phyloP scores from a whole-genome alignment of 306 rosid genomes.

The Astragalus membranaceus region DNA sequence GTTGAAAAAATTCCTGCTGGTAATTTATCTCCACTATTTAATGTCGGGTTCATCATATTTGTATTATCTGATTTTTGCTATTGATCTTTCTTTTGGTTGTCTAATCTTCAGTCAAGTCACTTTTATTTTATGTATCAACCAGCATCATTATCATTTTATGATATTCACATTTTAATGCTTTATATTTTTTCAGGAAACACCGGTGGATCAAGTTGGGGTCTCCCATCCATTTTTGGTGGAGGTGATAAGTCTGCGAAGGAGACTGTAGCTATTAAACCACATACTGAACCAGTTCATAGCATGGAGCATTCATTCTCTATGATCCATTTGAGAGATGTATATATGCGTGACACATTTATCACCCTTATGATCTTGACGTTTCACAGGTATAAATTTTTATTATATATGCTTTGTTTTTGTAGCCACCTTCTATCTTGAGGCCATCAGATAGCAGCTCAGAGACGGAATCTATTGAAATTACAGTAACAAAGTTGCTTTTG shows the following conservation, averaged over 20 bases:
- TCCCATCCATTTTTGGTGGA: slow-evolving; percentile 87
- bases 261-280: slow-evolving; percentile 35
- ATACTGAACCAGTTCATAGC: slow-evolving; percentile 50
- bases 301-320: slow-evolving; percentile 61
- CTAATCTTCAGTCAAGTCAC: neutral
- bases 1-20: slow-evolving; percentile 63
- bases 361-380: slow-evolving; percentile 7
- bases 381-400: slow-evolving; percentile 4
- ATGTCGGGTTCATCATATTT: neutral
- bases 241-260: slow-evolving; percentile 66
- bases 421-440: slow-evolving; percentile 93
- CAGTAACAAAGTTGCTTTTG: slow-evolving; percentile 72
- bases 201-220: slow-evolving; percentile 76
- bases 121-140: neutral
- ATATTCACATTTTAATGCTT: slow-evolving; percentile 3
- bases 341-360: neutral
- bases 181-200: slow-evolving; percentile 44
- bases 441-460: slow-evolving; percentile 81
- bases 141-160: neutral
- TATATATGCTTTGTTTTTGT: slow-evolving; percentile 19
- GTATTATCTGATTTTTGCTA: neutral
- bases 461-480: slow-evolving; percentile 73
- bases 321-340: slow-evolving; percentile 81
- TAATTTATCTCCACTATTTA: slow-evolving; percentile 27
- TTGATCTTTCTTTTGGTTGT: neutral